Base-by-base conservation (phyloP, 2,329 filamentous ascomycete species). In the Talaromyces sp. region DNA sequence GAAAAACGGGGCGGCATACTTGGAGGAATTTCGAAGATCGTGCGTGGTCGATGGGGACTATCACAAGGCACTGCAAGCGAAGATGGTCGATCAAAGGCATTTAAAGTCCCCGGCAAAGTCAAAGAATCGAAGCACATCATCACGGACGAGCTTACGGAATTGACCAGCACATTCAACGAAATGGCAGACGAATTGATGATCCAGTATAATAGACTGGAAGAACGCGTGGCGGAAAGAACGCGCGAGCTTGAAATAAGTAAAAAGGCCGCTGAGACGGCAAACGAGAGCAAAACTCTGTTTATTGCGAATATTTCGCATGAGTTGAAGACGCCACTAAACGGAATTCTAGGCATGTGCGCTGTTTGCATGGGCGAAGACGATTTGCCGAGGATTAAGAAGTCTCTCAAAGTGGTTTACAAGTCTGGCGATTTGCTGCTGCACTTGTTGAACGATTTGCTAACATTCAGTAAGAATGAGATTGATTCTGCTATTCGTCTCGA, bases 381-480 rank as follows among this genome's bases (percentile, higher is more conserved):
- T 71, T 80, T 93, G 14, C 76, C 84, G 37, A 87, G 89, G 69
- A 88, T 97, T 68, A 93, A 93, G 75, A 87, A 93, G 70, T 95
- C 91, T 1, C 82, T 97, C 5, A 90, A 92, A 71, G 92, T 93
- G 19, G 88, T 97, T 22, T 97, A 96, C 78, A 95, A 93, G 76
- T 94, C 91, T 24, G 92, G 86, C 5, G 93, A 97, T 74, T 78
- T 97, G 6, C 79, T 97, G 8, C 82, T 96, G 2, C 93, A 97
- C 73, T 84, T 97, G 1, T 82, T 97, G 8, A 95, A 95, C 47
- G 93, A 97, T 79, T 83, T 97, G 3, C 80, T 97, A 45, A 96
- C 91, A 41, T 97, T 97, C 78, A 95, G 91, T 73, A 97, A 96
- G 78, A 97, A 97, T 72, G 92, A 97, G 76, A 93, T 96, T 60